Evolutionary conservation across 805 yeast genomes (phyloP).

Genomic region (Suhomyces vadensis): DNA sequence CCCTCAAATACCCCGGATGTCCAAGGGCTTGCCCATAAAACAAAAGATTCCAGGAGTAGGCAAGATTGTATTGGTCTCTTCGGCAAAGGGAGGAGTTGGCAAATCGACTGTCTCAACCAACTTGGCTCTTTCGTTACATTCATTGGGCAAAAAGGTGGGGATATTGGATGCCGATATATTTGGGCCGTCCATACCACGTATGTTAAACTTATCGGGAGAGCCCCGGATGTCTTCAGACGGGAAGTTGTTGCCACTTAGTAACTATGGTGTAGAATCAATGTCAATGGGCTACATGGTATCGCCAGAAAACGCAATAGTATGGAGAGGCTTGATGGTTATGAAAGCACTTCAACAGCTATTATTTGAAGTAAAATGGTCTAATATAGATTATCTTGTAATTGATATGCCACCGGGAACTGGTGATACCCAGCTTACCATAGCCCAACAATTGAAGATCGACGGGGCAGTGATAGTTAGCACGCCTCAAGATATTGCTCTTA

Average conservation of each 20-base stretch:
- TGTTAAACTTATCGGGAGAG: slow-evolving; percentile 68
- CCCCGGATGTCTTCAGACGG: slow-evolving; percentile 58
- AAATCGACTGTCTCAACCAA: slow-evolving; percentile 75
- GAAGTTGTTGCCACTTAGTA: slow-evolving; percentile 61
- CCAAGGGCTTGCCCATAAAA: slow-evolving; percentile 56
- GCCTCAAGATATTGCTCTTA: slow-evolving; percentile 81
- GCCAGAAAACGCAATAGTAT: slow-evolving; percentile 69
- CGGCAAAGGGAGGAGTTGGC: slow-evolving; percentile 84
- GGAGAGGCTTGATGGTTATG: slow-evolving; percentile 88
- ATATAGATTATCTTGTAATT: slow-evolving; percentile 65
- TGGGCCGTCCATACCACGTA: slow-evolving; percentile 80
- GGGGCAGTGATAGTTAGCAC: slow-evolving; percentile 85
- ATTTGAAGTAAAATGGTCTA: slow-evolving; percentile 77
- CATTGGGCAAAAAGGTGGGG: slow-evolving; percentile 59
- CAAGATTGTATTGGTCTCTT: slow-evolving; percentile 63
- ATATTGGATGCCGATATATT: slow-evolving; percentile 78
- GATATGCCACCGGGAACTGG: slow-evolving; percentile 96
- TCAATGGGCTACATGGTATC: slow-evolving; percentile 81
- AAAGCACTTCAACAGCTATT: slow-evolving; percentile 83
- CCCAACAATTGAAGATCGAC: slow-evolving; percentile 71
- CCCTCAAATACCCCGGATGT: slow-evolving; percentile 41
- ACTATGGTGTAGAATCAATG: slow-evolving; percentile 81
- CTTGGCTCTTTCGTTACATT: slow-evolving; percentile 60
- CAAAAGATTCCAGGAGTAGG: slow-evolving; percentile 60
- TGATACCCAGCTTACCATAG: slow-evolving; percentile 79